Evolutionary conservation across 1,284 basidiomycete species (phyloP).

Genomic region (Microbotryum saponariae): DNA sequence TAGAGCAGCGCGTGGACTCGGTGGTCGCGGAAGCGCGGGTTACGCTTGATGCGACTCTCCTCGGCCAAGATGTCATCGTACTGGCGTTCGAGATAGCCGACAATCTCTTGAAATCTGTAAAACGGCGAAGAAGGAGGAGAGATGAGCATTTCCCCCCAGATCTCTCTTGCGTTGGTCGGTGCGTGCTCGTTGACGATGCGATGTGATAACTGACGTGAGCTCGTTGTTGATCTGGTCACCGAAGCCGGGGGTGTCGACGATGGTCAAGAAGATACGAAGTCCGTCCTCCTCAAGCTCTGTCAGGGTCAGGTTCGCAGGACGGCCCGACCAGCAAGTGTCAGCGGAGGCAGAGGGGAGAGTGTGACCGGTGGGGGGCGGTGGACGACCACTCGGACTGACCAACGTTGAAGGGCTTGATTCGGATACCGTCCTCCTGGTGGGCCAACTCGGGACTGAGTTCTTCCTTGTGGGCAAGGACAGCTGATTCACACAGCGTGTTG

Average conservation of each 20-base stretch:
- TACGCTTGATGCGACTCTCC: conserved; percentile 98
- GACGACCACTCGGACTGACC: conserved; percentile 51
- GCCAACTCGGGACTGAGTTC: conserved; percentile 80
- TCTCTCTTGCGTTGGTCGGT: background rate
- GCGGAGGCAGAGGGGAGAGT: background rate
- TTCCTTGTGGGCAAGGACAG: conserved; percentile 57
- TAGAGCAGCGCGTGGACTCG: conserved; percentile 87
- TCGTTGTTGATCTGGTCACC: conserved; percentile 99
- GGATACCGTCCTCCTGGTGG: conserved; percentile 88
- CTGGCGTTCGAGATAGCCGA: conserved; percentile 94
- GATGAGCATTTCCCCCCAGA: background rate
- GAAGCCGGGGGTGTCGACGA: conserved; percentile 98
- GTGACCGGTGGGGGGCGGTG: background rate
- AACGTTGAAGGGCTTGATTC: conserved; percentile 90
- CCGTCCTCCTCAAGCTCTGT: conserved; percentile 97
- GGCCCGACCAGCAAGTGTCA: conserved; percentile 44
- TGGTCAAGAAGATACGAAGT: conserved; percentile 92
- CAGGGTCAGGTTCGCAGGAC: background rate
- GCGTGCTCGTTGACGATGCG: background rate
- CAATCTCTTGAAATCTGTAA: conserved; percentile 85
- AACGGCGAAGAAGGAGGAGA: background rate
- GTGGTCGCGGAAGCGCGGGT: conserved; percentile 98
- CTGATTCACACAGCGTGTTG: conserved; percentile 82
- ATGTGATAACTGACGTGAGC: conserved; percentile 63
- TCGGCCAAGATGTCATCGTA: conserved; percentile 99